Evolutionary conservation across 2,329 filamentous ascomycete genomes (phyloP), one percentile per base, ranked within the genome.

Genomic region (Tolypocladium amazonense): DNA sequence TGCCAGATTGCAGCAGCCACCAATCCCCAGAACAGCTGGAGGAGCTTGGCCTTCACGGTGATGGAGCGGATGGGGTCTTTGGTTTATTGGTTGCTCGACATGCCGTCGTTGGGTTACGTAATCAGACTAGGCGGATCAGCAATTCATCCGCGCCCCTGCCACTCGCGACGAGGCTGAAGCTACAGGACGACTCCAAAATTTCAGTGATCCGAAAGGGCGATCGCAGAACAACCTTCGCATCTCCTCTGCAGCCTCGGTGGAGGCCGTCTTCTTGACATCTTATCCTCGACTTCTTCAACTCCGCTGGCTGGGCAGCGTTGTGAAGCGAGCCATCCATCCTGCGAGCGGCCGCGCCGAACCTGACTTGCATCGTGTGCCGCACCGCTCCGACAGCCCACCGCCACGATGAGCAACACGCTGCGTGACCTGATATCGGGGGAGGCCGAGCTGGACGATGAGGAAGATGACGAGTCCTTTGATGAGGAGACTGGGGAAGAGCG

Each of bases 371-470:
- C 53, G 33, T 45, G 35, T 59, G 41, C 52, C 41, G 18, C n/a
- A 27, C 27, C 18, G 33, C 18, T 18, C 50, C 37, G 53, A 18
- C 45, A 11, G 23, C 41, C 23, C 63, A 55, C 60, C 62, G 69
- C 65, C 72, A 82, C 69, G 20, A 88, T 87, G 85, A 86, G 82
- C 71, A 79, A 72, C 70, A 79, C 74, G 56, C 86, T 90, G 83
- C 84, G 83, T 73, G 86, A 92, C 71, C 79, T 97, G 70, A 87
- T 99, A 69, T 87, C 93, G 67, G 87, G 86, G 64, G 88, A 92
- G 77, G 94, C 93, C 66, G 87, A 95, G 74, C 79, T 97, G 62
- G 92, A 92, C 70, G 87, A 87, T 33, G 90, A 94, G 60, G 90
- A 93, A 65, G 89, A 93, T 58, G 91, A 95, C 62, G 90, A 89